Base-by-base conservation (phyloP, 805 yeast genomes). In the Candida dajiaensis region DNA sequence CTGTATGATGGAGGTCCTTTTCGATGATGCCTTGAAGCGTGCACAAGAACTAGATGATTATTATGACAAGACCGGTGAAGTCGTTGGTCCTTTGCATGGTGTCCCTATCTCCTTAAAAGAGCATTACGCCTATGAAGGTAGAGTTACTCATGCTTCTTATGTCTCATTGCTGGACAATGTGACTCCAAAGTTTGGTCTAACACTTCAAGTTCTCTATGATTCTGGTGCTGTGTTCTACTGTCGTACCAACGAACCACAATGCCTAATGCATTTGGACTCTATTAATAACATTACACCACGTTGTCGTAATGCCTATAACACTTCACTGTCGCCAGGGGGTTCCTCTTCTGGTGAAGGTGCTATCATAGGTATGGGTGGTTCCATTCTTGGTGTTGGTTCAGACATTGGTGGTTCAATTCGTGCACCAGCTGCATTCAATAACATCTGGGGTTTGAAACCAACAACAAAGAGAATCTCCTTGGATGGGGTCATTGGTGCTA, bases 271-370 rank as follows among this genome's bases (percentile, higher is more conserved):
- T 54, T 65, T 80, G 58, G 84, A 80, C 60, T 76, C 85, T 21
- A 67, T 70, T 56, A 80, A 81, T 62, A 77, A 78, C 64, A 70
- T 82, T 56, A 72, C 69, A 39, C 87, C 86, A 6, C 68, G 78
- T 51, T 71, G 85, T 6, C 68, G 76, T 58, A 82, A 82, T 58
- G 77, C 85, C 1, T 65, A 68, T 63, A 82, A 83, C 53, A 68
- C 80, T 35, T 64, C 71, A 22, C 67, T 81, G 48, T 75, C 84
- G 18, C 72, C 84, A 3, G 88, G 89, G 51, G 89, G 89, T n/a
- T 78, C 85, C 1, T 78, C 85, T 4, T 83, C 85, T 36, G 89
- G 89, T 50, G 89, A 82, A 61, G 85, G 87, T 52, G 80, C 85
- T 0, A 60, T 78, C 50, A 76, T 80, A 44, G 78, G 76, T 2